Base-by-base conservation (phyloP, 1,139 yeast species). In the Pichia kudriavzevii region DNA sequence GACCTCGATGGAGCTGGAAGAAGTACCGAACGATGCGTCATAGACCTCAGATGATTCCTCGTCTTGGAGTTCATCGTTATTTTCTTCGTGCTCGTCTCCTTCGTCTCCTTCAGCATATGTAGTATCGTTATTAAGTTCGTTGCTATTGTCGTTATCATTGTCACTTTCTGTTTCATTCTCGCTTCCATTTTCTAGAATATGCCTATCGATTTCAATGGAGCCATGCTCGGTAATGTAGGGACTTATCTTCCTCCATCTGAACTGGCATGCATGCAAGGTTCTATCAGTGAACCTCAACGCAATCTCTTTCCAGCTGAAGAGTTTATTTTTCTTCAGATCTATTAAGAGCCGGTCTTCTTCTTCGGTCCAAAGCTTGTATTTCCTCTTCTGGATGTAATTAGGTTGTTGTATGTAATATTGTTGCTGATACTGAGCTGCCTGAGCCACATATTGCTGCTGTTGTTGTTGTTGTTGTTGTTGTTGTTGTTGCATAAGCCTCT, bases 241-340 rank as follows among this genome's bases (percentile, higher is more conserved):
- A 26, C 36, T 28, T 2, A 43, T 41, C 22, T 43, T 43, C 11
- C 45, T 38, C 46, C 46, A 43, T 32, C 47, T 40, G 16, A 42
- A 43, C 19, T 43, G 47, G 31, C 45, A 43, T 2, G 47, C 47
- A 28, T 43, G 45, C 28, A 42, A 19, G 2, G 47, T 43, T 14
- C 47, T 22, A 21, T 38, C 38, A 3, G 40, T 27, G 21, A 43
- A 43, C 21, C 30, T 27, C 3, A 30, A 6, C 4, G 45, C 44
- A 20, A 43, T 43, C 10, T 38, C 44, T 21, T 40, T 42, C 47
- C 47, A 43, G 26, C 40, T 35, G 13, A 43, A 15, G 5, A 30
- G 11, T 29, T 35, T 28, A 22, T 35, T 35, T 5, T 32, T 27
- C 19, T 40, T 42, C 12, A 34, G 26, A 23, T 42, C 44, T 23